These are phyloP conservation scores for Helenozyma baotianmanensis DNA, from an alignment of 805 yeast species.

Conservation along the genomic window DNA sequence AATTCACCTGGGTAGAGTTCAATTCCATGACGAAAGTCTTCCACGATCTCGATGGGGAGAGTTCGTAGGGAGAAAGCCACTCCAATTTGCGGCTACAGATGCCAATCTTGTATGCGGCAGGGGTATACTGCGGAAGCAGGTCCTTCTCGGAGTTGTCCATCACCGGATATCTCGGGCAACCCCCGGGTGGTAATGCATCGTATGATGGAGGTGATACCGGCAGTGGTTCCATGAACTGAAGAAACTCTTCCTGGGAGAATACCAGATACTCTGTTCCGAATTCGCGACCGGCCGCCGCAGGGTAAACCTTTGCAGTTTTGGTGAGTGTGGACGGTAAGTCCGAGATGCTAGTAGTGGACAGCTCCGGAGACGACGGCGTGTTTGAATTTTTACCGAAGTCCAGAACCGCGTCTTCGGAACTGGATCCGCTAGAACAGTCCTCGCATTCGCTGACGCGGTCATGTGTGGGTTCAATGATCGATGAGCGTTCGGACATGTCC, in stretches of 20 bases:
- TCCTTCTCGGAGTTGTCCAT: constrained; percentile 23
- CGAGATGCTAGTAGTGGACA: too few species aligned
- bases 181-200: constrained; percentile 38
- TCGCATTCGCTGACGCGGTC: too few species aligned
- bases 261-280: too few species aligned
- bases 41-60: constrained; percentile 69
- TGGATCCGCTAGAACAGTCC: too few species aligned
- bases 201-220: constrained; percentile 39
- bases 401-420: too few species aligned
- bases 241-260: constrained; percentile 13
- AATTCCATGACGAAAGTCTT: constrained; percentile 61
- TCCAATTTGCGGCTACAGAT: constrained; percentile 63
- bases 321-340: too few species aligned
- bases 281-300: too few species aligned
- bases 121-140: constrained; percentile 57
- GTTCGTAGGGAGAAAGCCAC: constrained; percentile 73
- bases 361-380: too few species aligned
- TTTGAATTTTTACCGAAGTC: too few species aligned
- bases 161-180: constrained; percentile 38
- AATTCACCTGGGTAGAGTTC: constrained; percentile 80
- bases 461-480: too few species aligned
- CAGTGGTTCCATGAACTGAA: constrained; percentile 32
- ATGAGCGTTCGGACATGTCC: too few species aligned
- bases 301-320: too few species aligned
- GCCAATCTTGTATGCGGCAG: constrained; percentile 61